Percentiles rank a stretch among this genome's conserved stretches.
Evolutionary conservation across 1,284 basidiomycete species (phyloP).

Genomic region (Meripilus lineatus): DNA sequence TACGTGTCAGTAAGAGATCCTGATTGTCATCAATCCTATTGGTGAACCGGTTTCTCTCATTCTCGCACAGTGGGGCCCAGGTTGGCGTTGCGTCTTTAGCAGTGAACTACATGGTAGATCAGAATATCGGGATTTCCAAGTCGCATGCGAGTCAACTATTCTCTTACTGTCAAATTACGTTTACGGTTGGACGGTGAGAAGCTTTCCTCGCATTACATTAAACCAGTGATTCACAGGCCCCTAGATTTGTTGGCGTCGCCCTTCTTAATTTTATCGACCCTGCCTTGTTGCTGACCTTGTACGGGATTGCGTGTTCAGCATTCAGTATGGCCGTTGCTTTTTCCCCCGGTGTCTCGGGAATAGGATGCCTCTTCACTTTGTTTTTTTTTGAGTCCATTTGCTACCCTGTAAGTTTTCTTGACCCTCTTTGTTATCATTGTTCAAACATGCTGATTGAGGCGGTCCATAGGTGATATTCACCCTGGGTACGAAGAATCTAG

Average conservation of each 20-base stretch:
- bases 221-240: neutral
- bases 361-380: constrained; percentile 61
- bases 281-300: constrained; percentile 55
- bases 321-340: constrained; percentile 53
- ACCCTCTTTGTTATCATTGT: constrained; percentile 6
- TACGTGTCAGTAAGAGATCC: constrained; percentile 52
- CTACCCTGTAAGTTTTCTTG: constrained; percentile 45
- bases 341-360: constrained; percentile 48
- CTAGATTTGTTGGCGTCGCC: constrained; percentile 57
- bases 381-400: constrained; percentile 80
- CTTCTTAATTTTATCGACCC: constrained; percentile 64
- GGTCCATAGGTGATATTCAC: constrained; percentile 61
- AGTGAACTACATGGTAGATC: constrained; percentile 64
- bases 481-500: constrained; percentile 66
- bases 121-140: constrained; percentile 52
- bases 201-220: neutral
- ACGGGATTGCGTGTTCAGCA: constrained; percentile 45
- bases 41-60: too few relatives aligned
- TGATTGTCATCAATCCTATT: neutral
- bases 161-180: constrained; percentile 71
- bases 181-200: constrained; percentile 58
- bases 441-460: neutral
- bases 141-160: constrained; percentile 58
- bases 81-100: constrained; percentile 71
- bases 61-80: constrained; percentile 54